Conservation (phyloP, 177 flowering plant genomes). For the Tripterygium wilfordii region DNA sequence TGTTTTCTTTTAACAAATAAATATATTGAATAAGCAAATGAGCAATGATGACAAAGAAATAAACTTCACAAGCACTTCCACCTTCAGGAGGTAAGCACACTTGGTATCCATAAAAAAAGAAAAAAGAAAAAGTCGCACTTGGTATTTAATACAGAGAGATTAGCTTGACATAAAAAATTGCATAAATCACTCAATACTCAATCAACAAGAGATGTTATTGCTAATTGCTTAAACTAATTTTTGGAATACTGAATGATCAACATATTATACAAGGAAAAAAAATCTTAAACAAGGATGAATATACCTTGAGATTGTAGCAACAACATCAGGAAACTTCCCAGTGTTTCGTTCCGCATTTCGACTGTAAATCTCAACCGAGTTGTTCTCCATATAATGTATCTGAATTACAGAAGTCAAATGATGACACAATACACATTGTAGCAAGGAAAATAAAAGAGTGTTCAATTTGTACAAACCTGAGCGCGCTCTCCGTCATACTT, state of each 20-base stretch:
- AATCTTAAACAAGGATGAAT: slow-evolving; percentile 1
- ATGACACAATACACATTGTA: background rate
- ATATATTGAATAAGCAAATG: too few species aligned
- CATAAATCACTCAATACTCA: too few species aligned
- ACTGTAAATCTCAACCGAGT: slow-evolving; percentile 92
- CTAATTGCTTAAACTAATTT: too few species aligned
- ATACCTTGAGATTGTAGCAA: slow-evolving; percentile 60
- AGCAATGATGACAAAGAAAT: too few species aligned
- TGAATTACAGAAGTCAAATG: slow-evolving; percentile 17
- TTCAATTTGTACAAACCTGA: slow-evolving; percentile 47
- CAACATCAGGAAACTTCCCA: slow-evolving; percentile 93
- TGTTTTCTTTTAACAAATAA: too few species aligned
- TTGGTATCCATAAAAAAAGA: too few species aligned
- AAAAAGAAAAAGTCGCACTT: too few species aligned
- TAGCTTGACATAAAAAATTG: too few species aligned
- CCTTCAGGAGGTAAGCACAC: too few species aligned
- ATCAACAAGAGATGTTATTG: too few species aligned
- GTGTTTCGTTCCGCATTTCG: slow-evolving; percentile 96
- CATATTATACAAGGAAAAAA: background rate
- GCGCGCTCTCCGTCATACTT: slow-evolving; percentile 99
- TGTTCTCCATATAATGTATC: slow-evolving; percentile 91
- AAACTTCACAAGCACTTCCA: too few species aligned
- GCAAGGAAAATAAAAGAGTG: background rate
- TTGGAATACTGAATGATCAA: background rate
- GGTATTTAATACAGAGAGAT: too few species aligned